Percentiles rank a stretch among this genome's conserved stretches.
Evolutionary conservation across 164 flowering plant species (phyloP).

Genomic region (Warburgia ugandensis): DNA sequence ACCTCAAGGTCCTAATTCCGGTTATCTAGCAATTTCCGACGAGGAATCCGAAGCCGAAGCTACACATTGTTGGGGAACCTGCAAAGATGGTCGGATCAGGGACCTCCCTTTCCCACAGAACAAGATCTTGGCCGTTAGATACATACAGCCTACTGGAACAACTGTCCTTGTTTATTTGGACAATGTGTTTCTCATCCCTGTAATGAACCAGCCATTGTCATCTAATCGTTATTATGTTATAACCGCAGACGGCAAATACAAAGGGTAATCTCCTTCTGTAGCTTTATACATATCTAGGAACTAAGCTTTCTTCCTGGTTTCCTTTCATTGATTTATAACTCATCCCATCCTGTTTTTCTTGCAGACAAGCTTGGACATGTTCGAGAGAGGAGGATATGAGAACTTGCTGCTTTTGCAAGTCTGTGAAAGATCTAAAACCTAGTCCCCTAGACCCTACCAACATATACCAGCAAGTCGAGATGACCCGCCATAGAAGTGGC

Average conservation of each 20-base stretch:
- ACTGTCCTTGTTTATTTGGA: background rate
- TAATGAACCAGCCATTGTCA: conserved; percentile 46
- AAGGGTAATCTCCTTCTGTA: conserved; percentile 58
- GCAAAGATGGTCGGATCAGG: conserved; percentile 14
- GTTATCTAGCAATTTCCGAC: conserved; percentile 26
- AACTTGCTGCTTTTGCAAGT: conserved; percentile 27
- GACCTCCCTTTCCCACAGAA: conserved; percentile 40
- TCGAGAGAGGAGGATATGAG: conserved; percentile 38
- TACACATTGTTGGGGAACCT: conserved; percentile 23
- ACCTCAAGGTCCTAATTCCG: conserved; percentile 32
- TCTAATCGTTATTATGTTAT: conserved; percentile 49
- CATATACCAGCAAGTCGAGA: conserved; percentile 35
- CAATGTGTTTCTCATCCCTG: conserved; percentile 38
- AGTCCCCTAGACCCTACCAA: conserved; percentile 28
- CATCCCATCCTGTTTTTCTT: conserved; percentile 1
- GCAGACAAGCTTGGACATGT: conserved; percentile 39
- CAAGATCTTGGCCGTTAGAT: conserved; percentile 17
- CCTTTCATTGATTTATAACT: too few relatives aligned
- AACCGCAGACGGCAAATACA: conserved; percentile 28
- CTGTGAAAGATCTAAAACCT: conserved; percentile 24
- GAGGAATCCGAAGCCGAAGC: conserved; percentile 22
- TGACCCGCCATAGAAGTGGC: background rate
- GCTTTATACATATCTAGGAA: too few relatives aligned
- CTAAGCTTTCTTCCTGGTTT: too few relatives aligned
- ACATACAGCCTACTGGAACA: background rate